These are phyloP conservation scores for Paraglomus occultum DNA, from an alignment of 192 early-diverging fungal species.

Conservation along the genomic window DNA sequence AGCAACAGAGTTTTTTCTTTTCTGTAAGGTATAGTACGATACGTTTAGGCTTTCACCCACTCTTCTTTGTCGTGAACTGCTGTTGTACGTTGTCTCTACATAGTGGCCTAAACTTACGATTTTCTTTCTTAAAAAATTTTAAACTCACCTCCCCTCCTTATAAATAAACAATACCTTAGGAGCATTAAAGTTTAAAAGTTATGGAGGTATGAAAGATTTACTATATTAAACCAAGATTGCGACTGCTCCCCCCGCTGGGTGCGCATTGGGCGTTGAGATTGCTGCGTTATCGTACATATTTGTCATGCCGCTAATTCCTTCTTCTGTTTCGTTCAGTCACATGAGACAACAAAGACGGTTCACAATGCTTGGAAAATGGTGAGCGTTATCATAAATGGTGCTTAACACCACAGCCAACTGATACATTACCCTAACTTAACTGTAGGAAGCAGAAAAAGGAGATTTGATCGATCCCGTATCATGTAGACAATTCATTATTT, in stretches of 20 bases:
- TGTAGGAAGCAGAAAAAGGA: not conserved
- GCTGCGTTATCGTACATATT: not conserved
- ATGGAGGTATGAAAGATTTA: conserved; percentile 20
- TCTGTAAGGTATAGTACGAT: conserved; percentile 14
- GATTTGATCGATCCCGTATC: not conserved
- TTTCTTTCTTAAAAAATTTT: no score
- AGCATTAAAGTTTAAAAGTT: conserved; percentile 5
- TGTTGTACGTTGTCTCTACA: no score
- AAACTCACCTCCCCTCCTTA: no score
- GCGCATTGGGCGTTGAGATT: no score
- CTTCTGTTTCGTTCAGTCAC: not conserved
- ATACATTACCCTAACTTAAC: no score
- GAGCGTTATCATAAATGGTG: conserved; percentile 16
- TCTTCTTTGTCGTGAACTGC: no score
- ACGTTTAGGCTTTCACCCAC: no score
- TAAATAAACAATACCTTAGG: not conserved
- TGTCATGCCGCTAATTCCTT: not conserved
- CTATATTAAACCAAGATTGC: not conserved
- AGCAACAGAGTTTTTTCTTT: conserved; percentile 19
- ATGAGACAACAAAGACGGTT: conserved; percentile 17
- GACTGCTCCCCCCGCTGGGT: not conserved
- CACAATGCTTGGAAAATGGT: conserved; percentile 25
- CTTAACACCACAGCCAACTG: not conserved
- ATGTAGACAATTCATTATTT: no score
- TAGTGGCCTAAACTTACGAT: no score